Percentiles rank a stretch among this genome's conserved stretches.
phyloP scores from a whole-genome alignment of 176 grass and related monocot species.

The Rhipidocladum racemiflorum region DNA sequence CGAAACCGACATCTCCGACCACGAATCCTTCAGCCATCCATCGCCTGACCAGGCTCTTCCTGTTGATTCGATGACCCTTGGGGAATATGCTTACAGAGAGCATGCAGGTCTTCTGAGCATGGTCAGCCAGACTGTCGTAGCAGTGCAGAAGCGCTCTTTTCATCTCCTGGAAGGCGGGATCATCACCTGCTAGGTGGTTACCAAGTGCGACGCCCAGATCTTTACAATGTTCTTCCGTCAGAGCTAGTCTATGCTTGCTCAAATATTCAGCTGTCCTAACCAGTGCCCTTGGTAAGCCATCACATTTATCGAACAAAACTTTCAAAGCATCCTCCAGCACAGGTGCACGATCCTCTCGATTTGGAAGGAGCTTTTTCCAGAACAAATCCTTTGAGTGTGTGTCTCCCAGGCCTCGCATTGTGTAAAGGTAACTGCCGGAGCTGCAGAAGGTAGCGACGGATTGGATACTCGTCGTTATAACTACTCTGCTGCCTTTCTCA shows the following conservation, averaged over 20 bases:
- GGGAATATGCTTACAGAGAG: conserved; percentile 4
- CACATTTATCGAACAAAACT: not conserved
- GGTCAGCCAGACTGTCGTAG: not conserved
- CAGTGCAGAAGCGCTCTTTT: not conserved
- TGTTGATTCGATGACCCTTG: not conserved
- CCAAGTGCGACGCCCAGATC: not conserved
- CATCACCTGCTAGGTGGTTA: no score
- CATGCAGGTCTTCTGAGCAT: not conserved
- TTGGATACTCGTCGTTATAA: no score
- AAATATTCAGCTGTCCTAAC: not conserved
- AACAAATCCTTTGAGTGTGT: not conserved
- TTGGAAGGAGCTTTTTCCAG: not conserved
- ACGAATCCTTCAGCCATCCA: not conserved
- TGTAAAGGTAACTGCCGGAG: no score
- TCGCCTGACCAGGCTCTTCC: not conserved
- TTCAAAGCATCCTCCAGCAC: no score
- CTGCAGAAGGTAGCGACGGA: no score
- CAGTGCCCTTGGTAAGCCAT: not conserved
- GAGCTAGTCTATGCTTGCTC: not conserved
- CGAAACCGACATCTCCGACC: not conserved
- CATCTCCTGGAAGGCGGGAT: not conserved
- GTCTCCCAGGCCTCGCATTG: no score
- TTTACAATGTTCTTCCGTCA: not conserved
- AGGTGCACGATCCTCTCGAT: not conserved
- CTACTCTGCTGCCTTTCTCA: no score